Base-by-base conservation (phyloP, 2,329 filamentous ascomycete genomes). In the Mycosphaerelloides madeirae region DNA sequence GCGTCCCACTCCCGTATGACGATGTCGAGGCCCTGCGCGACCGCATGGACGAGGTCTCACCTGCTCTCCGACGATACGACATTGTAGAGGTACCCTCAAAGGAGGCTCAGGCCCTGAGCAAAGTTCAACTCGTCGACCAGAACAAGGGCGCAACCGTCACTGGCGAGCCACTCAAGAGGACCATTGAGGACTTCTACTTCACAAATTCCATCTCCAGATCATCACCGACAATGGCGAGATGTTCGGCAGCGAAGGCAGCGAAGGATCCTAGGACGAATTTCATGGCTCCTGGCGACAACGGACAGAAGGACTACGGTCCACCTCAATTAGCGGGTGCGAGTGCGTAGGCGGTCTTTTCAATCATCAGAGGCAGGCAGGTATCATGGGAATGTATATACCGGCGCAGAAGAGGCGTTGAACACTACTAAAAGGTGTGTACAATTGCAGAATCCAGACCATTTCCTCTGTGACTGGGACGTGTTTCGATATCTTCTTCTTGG, bases 221-320 rank as follows among this genome's bases (percentile, higher is more conserved):
- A 75, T 96, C 90, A 52, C 90, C 93, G 40, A 98, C 93, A 46
- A 98, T 98, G 93, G 93, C 93, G 49, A 86, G 93, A 65, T 96
- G 89, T 77, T 95, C 89, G 38, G 91, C 87, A 41, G 86, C 90
- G 56, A 97, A 96, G 79, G 85, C 84, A 32, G 61, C 68, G 38
- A 73, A 72, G 59, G 71, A 74, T 56, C 65, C 71, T 19, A 54
- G 68, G 46, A 75, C 69, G 22, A 74, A 75, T 60, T 75, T 75
- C 60, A 70, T 75, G 70, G 72, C 72, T 41, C 69, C 72, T 14
- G 72, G 72, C 20, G 54, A 58, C n/a, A 42, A 68, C 38, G 58
- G 68, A 31, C 69, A 71, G 54, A 65, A 70, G 12, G 57, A 52
- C 2, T 72, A 73, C 47, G 70, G 70, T 16, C 52, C 58, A 34